These are phyloP conservation scores for Oryza coarctata DNA, from an alignment of 176 grass and related monocot genomes.

Conservation along the genomic window DNA sequence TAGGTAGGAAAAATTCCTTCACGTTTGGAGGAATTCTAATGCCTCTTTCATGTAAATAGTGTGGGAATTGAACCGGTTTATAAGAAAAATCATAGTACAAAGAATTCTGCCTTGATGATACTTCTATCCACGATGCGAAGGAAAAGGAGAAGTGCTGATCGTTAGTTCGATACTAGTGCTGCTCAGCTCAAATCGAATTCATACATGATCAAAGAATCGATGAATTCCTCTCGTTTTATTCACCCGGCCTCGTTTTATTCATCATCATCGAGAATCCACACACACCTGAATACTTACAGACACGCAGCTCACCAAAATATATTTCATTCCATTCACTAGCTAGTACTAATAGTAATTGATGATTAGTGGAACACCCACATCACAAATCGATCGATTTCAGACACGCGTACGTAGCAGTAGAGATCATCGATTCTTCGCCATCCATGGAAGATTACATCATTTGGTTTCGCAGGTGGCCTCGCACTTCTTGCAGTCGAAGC, in stretches of 20 bases:
- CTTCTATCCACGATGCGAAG: too few species aligned
- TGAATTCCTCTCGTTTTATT: background rate
- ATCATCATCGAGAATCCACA: background rate
- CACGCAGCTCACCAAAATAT: background rate
- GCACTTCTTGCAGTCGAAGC: conserved; percentile 67
- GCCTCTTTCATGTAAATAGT: too few species aligned
- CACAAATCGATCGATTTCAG: background rate
- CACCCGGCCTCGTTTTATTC: background rate
- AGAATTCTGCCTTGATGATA: too few species aligned
- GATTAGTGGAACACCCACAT: background rate
- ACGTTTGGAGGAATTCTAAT: too few species aligned
- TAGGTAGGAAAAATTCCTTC: too few species aligned
- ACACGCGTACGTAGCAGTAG: too few species aligned
- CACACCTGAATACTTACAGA: background rate
- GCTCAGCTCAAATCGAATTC: background rate
- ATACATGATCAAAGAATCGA: background rate
- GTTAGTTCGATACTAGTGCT: too few species aligned
- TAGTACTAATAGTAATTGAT: background rate
- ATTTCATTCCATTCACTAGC: background rate
- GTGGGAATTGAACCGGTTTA: too few species aligned
- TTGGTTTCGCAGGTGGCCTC: conserved; percentile 43
- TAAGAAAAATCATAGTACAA: too few species aligned
- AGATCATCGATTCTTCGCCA: background rate
- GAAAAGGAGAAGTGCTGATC: too few species aligned
- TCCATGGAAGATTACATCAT: background rate